Evolutionary conservation across 139 green algal species (phyloP).

Genomic region (Chlorella sp.): DNA sequence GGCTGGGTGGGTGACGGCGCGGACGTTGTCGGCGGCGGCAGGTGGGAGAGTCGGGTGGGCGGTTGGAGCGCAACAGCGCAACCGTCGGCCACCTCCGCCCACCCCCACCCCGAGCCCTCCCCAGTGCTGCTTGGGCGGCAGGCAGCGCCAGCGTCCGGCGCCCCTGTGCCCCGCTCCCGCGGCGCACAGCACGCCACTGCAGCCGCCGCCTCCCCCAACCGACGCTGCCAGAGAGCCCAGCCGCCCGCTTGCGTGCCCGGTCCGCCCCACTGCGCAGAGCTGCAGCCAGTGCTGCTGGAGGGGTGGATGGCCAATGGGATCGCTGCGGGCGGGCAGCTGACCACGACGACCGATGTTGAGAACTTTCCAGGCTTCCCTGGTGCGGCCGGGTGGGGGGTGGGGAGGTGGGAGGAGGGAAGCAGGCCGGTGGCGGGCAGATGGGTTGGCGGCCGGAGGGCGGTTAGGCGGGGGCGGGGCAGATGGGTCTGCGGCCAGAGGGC

Average conservation of each 20-base stretch:
- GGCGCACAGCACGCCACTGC: background rate
- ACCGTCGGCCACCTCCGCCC: background rate
- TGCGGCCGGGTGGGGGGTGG: too few species aligned
- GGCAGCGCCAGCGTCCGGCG: too few species aligned
- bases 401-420: too few species aligned
- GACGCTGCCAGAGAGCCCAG: background rate
- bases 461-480: too few species aligned
- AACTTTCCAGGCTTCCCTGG: conserved; percentile 98
- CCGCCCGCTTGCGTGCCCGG: background rate
- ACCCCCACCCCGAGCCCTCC: too few species aligned
- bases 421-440: too few species aligned
- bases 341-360: conserved; percentile 92
- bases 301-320: conserved; percentile 89
- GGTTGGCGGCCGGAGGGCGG: too few species aligned
- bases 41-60: background rate
- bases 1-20: background rate
- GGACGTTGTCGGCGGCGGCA: background rate
- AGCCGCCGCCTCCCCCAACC: background rate
- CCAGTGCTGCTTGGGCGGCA: too few species aligned
- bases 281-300: conserved; percentile 86
- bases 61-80: background rate
- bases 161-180: background rate
- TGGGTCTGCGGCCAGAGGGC: too few species aligned
- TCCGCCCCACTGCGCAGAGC: too few species aligned
- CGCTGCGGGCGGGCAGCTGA: conserved; percentile 93